Evolutionary conservation across 176 grass and related monocot species (phyloP), one percentile per base, ranked within the genome.

Genomic region (Triticum urartu): DNA sequence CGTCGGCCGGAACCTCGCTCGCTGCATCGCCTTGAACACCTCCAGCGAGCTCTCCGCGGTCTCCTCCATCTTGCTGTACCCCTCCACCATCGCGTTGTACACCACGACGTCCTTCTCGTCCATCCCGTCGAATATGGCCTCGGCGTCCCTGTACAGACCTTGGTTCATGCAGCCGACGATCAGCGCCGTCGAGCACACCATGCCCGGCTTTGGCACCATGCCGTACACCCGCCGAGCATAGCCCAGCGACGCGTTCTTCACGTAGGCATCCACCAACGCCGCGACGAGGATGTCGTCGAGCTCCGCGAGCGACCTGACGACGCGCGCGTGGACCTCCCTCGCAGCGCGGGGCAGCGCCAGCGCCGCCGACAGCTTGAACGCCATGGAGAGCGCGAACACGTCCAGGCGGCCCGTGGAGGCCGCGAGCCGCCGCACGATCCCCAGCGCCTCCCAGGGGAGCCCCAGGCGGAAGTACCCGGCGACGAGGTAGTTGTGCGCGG

Each of bases 61-160:
- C 21, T 92, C 93, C 54, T 86, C 68, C 18, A 48, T 75, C 81
- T 40, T 85, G 79, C 91, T 98, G 82, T 89, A 95, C 17, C 96
- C 91, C 68, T 95, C 91, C 9, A 98, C 85, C 91, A 94, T 89
- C 2, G 93, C 91, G 48, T 95, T 98, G 87, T 91, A 98, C 18
- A 61, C 81, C 71, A 98, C 85, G 1, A 30, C 64, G 79, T 98
- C 95, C 78, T 92, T 98, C 15, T 84, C 86, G 8, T 34, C 56
- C 64, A 84, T 83, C 30, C 38, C 60, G 45, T 79, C 24, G 58
- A 98, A 95, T 8, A 95, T 87, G 3, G 84, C 78, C 47, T 95
- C 84, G 0, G 95, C 95, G 9, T 94, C 86, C 48, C 6, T 15
- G 28, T 81, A 82, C 58, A 93, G 81, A 18, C 90, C 79, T 38